phyloP scores from a whole-genome alignment of 2,329 filamentous ascomycete species.

The Cephalotrichum gorgonifer region DNA sequence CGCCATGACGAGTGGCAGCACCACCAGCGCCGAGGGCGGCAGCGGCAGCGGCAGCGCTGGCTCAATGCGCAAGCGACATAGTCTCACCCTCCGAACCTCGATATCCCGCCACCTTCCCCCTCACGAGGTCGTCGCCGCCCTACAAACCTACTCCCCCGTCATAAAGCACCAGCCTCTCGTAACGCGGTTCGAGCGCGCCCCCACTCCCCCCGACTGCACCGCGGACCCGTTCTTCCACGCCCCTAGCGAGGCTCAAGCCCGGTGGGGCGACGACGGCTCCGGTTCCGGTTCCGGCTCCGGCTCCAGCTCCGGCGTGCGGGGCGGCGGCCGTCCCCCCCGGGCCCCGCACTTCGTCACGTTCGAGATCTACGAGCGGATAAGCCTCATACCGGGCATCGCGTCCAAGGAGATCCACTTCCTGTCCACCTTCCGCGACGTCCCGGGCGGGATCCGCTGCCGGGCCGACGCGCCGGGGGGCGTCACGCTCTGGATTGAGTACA shows the following conservation, averaged over 20 bases:
- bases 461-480: conserved; percentile 32
- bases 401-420: conserved; percentile 29
- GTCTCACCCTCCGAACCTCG: conserved; percentile 27
- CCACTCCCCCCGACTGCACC: conserved; percentile 19
- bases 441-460: conserved; percentile 29
- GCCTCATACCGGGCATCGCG: conserved; percentile 26
- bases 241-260: too few relatives aligned
- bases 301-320: conserved; percentile 20
- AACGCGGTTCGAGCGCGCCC: conserved; percentile 22
- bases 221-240: conserved; percentile 30
- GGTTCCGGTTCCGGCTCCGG: too few relatives aligned
- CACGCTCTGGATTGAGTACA: conserved; percentile 27
- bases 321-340: conserved; percentile 8
- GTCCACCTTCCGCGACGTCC: conserved; percentile 31
- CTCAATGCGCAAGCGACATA: background rate
- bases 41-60: background rate
- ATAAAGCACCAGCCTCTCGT: conserved; percentile 29
- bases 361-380: conserved; percentile 19
- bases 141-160: conserved; percentile 29
- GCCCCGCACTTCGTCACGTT: conserved; percentile 24
- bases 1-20: background rate
- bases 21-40: background rate
- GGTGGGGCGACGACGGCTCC: too few relatives aligned
- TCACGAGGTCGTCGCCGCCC: conserved; percentile 22
- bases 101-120: conserved; percentile 29